A percentile compares a stretch with the other conserved stretches of the same genome.
These are phyloP conservation scores for Pisolithus marmoratus DNA, from an alignment of 768 basidiomycete species.

Conservation along the genomic window DNA sequence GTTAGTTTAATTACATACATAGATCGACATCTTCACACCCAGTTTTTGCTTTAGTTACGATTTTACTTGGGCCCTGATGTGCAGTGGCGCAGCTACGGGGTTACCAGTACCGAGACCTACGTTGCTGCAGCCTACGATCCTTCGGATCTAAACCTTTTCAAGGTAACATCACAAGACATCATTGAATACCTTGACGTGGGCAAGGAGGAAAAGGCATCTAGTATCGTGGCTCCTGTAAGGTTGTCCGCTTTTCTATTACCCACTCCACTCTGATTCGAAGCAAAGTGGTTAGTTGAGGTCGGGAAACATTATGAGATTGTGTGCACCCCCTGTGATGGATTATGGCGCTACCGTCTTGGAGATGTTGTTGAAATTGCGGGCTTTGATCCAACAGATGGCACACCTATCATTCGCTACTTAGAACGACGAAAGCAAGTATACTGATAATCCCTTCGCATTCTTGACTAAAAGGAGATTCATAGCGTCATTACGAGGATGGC, in stretches of 20 bases:
- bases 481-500: not conserved
- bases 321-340: conserved; percentile 2
- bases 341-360: conserved; percentile 7
- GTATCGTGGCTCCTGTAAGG: conserved; percentile 2
- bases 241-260: not conserved
- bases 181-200: conserved; percentile 5
- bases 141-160: conserved; percentile 5
- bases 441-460: too few species aligned
- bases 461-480: not conserved
- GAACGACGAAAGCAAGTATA: conserved; percentile 4
- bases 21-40: not conserved
- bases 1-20: not conserved
- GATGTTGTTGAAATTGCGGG: conserved; percentile 5
- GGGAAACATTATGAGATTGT: conserved; percentile 4
- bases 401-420: conserved; percentile 2
- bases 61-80: conserved; percentile 2
- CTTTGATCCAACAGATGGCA: conserved; percentile 5
- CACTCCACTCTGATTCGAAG: not conserved
- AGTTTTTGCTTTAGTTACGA: not conserved
- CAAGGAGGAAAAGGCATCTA: not conserved
- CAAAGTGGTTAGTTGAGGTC: conserved; percentile 2
- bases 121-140: conserved; percentile 1
- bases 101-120: not conserved
- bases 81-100: not conserved
- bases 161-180: conserved; percentile 1